A percentile compares a stretch with the other conserved stretches of the same genome.
phyloP scores from a whole-genome alignment of 2,329 filamentous ascomycete species.

The Falciphora oryzae region DNA sequence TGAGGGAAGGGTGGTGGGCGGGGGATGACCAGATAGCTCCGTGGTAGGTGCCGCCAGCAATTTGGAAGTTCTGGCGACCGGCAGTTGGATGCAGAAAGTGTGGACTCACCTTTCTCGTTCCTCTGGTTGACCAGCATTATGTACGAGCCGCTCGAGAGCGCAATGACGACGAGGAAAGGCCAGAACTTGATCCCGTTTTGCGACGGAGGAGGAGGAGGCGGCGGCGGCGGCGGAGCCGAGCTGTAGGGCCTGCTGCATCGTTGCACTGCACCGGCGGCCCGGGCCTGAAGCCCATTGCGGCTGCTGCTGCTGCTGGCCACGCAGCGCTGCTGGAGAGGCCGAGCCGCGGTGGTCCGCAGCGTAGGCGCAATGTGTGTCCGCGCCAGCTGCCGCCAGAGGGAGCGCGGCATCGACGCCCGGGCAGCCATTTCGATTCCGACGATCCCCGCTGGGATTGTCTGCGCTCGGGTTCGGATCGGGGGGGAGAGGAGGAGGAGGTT shows the following conservation, averaged over 20 bases:
- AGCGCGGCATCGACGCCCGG: slow-evolving; percentile 10
- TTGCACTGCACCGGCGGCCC: neutral
- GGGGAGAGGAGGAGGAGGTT: neutral
- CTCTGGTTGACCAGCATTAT: slow-evolving; percentile 43
- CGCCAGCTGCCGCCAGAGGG: slow-evolving; percentile 12
- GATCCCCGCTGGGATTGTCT: neutral
- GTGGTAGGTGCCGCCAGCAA: neutral
- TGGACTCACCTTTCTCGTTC: slow-evolving; percentile 33
- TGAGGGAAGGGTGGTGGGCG: no score
- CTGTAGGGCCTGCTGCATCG: slow-evolving; percentile 16
- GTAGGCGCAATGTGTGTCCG: slow-evolving; percentile 1
- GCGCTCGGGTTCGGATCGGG: neutral
- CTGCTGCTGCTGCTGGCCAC: slow-evolving; percentile 1
- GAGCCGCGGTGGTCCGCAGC: neutral
- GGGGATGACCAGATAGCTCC: neutral
- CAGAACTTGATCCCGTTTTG: slow-evolving; percentile 45
- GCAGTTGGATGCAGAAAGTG: no score
- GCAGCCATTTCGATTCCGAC: neutral
- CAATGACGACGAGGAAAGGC: slow-evolving; percentile 49
- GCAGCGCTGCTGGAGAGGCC: neutral
- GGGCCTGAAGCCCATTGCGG: neutral
- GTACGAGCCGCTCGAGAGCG: slow-evolving; percentile 42
- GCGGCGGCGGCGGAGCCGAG: slow-evolving; percentile 17
- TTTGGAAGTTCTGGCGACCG: neutral
- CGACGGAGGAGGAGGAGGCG: slow-evolving; percentile 12